Evolutionary conservation across 129 eudicot species (phyloP).

Genomic region (Chrysanthemum seticuspe): DNA sequence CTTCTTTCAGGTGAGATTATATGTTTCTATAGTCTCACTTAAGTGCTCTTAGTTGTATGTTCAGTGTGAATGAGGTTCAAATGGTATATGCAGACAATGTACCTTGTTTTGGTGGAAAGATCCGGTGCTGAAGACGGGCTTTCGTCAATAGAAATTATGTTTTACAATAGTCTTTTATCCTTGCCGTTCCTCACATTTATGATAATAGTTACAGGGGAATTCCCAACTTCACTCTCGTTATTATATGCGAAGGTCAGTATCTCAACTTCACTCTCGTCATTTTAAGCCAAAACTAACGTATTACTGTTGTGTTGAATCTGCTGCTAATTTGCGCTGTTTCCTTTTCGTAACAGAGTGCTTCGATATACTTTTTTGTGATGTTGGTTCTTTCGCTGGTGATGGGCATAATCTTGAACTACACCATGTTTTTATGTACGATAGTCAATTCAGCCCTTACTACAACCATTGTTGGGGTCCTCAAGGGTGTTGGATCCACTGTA

Average conservation of each 20-base stretch:
- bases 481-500: conserved; percentile 98
- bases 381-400: conserved; percentile 83
- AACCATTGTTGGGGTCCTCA: conserved; percentile 97
- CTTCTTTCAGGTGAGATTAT: conserved; percentile 62
- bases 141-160: conserved; percentile 91
- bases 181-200: conserved; percentile 80
- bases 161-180: conserved; percentile 84
- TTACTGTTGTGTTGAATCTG: not conserved
- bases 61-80: conserved; percentile 12
- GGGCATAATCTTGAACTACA: conserved; percentile 95
- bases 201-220: conserved; percentile 75
- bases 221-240: conserved; percentile 72
- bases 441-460: conserved; percentile 97
- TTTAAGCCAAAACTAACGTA: not conserved
- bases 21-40: not conserved
- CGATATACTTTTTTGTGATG: conserved; percentile 59
- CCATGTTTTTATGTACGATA: conserved; percentile 96
- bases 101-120: conserved; percentile 92
- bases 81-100: conserved; percentile 81
- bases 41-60: not conserved
- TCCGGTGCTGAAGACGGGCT: conserved; percentile 99
- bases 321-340: conserved; percentile 10
- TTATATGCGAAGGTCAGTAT: conserved; percentile 75
- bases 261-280: not conserved
- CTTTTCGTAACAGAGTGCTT: conserved; percentile 60